A percentile compares a stretch with the other conserved stretches of the same genome.
Evolutionary conservation across 2,329 filamentous ascomycete species (phyloP).

Genomic region (Ophiostoma tasmaniense): DNA sequence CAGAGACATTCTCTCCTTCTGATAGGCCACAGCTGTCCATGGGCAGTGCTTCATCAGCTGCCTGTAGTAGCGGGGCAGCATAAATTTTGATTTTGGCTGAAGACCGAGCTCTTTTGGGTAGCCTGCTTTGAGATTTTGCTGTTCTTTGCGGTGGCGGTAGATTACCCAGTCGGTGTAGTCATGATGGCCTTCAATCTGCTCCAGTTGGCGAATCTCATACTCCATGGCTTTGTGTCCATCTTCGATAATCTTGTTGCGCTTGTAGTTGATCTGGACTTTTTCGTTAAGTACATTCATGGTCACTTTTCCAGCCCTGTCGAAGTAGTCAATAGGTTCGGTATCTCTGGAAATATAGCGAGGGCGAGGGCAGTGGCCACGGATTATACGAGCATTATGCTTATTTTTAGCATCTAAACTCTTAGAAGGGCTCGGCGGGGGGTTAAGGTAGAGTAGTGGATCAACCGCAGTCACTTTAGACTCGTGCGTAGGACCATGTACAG

Average conservation of each 20-base stretch:
- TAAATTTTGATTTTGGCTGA: background rate
- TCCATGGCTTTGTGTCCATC: background rate
- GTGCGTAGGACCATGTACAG: too few species aligned
- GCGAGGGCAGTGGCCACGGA: background rate
- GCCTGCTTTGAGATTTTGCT: background rate
- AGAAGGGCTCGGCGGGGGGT: too few species aligned
- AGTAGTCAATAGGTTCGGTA: background rate
- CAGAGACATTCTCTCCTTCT: background rate
- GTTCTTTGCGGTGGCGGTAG: background rate
- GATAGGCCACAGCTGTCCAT: background rate
- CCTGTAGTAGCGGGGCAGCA: background rate
- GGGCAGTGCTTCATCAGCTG: background rate
- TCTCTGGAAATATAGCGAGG: background rate
- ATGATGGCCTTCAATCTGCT: background rate
- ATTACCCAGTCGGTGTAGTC: background rate
- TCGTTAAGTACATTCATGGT: background rate
- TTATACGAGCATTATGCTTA: background rate
- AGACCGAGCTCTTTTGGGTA: background rate
- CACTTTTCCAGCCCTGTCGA: background rate
- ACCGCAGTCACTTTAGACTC: too few species aligned
- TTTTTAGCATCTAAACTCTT: too few species aligned
- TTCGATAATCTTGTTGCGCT: background rate
- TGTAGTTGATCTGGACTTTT: background rate
- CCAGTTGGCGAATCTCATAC: background rate
- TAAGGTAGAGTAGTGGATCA: too few species aligned